These are phyloP conservation scores for Aspergillus spinulosporus DNA, from an alignment of 2,329 filamentous ascomycete genomes.

Conservation along the genomic window DNA sequence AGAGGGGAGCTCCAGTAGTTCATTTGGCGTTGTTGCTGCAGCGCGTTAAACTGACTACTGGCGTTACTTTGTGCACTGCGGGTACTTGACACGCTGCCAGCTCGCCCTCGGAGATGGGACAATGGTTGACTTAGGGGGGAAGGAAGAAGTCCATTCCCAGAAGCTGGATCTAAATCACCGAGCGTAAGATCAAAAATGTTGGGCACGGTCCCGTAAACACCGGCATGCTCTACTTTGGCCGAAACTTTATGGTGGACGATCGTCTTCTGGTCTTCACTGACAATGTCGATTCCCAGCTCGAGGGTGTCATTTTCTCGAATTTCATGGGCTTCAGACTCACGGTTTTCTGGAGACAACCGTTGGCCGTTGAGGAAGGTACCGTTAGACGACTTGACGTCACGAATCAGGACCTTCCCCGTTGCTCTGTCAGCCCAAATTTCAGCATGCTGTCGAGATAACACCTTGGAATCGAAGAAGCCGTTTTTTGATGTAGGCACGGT, in stretches of 20 bases:
- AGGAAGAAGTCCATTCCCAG: conserved; percentile 71
- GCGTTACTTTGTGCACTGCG: conserved; percentile 56
- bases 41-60: conserved; percentile 55
- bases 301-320: conserved; percentile 87
- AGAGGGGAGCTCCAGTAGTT: conserved; percentile 86
- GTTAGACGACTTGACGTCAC: conserved; percentile 97
- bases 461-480: conserved; percentile 97
- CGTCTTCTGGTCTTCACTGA: conserved; percentile 97
- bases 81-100: conserved; percentile 67
- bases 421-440: conserved; percentile 86
- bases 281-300: conserved; percentile 96
- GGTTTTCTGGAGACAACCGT: conserved; percentile 86
- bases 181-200: conserved; percentile 88
- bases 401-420: conserved; percentile 84
- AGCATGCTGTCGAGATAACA: conserved; percentile 91
- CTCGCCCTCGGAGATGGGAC: conserved; percentile 67
- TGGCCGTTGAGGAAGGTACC: conserved; percentile 96
- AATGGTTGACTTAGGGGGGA: conserved; percentile 65
- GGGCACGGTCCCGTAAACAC: conserved; percentile 68
- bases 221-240: conserved; percentile 93
- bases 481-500: conserved; percentile 88
- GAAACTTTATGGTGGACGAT: conserved; percentile 98
- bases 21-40: conserved; percentile 72
- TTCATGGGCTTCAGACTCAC: conserved; percentile 94
- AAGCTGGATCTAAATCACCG: conserved; percentile 79